phyloP scores from a whole-genome alignment of 495 filamentous ascomycete species.

The Aspergillus avenaceus region DNA sequence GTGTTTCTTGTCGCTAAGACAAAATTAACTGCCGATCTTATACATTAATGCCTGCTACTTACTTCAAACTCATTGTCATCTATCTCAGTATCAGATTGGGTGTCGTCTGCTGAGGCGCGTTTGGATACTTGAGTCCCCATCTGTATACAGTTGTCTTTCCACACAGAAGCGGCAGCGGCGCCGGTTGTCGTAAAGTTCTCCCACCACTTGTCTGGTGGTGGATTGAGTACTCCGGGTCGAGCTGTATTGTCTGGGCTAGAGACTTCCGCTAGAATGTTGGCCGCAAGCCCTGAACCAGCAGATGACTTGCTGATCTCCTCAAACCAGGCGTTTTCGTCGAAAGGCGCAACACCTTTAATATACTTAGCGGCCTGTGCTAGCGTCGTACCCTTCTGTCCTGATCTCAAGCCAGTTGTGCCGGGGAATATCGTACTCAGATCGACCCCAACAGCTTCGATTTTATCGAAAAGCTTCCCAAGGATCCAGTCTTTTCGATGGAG shows the following conservation, averaged over 20 bases:
- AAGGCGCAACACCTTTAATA: slow-evolving; percentile 44
- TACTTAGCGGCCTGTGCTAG: slow-evolving; percentile 33
- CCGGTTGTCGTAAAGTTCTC: slow-evolving; percentile 15
- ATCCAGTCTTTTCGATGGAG: slow-evolving; percentile 76
- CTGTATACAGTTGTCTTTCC: slow-evolving; percentile 2
- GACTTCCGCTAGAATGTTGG: slow-evolving; percentile 25
- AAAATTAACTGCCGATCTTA: not conserved
- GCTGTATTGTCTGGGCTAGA: slow-evolving; percentile 2
- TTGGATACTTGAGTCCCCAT: not conserved
- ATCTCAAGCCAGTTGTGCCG: slow-evolving; percentile 46
- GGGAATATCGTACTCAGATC: slow-evolving; percentile 71
- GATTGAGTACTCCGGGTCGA: slow-evolving; percentile 8
- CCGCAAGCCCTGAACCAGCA: slow-evolving; percentile 15
- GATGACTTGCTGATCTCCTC: slow-evolving; percentile 19
- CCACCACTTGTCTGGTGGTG: slow-evolving; percentile 39
- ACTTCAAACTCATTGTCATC: slow-evolving; percentile 39
- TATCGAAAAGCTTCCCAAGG: slow-evolving; percentile 71
- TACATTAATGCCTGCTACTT: slow-evolving; percentile 1
- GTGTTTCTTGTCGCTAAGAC: slow-evolving; percentile 35
- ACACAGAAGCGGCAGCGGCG: not conserved
- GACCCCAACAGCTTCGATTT: slow-evolving; percentile 63
- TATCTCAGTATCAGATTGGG: slow-evolving; percentile 18
- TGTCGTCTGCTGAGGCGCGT: slow-evolving; percentile 4
- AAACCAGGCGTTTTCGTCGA: slow-evolving; percentile 42
- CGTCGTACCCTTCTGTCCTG: slow-evolving; percentile 27